phyloP scores from a whole-genome alignment of 106 monocot species.

The Platanthera zijinensis region DNA sequence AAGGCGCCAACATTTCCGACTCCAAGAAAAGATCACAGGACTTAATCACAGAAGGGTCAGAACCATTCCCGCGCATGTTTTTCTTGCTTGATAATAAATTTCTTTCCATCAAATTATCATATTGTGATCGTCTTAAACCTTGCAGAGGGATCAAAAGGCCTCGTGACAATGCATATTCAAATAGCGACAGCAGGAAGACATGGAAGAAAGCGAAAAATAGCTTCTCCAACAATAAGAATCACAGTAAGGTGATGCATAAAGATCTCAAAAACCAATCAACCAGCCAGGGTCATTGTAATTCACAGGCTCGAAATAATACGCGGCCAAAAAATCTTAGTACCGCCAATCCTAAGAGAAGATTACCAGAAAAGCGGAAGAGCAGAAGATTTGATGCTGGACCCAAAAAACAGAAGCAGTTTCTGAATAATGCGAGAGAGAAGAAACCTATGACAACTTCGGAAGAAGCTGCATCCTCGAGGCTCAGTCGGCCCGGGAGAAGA shows the following conservation, averaged over 20 bases:
- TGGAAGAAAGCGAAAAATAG: conserved; percentile 12
- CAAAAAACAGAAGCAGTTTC: not conserved
- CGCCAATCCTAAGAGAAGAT: conserved; percentile 16
- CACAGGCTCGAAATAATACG: not conserved
- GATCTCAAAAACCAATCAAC: not conserved
- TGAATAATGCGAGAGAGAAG: not conserved
- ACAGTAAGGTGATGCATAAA: not conserved
- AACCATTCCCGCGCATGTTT: not conserved
- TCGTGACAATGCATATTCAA: conserved; percentile 4
- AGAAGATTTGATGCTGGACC: not conserved
- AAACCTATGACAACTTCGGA: not conserved
- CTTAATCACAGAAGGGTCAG: conserved; percentile 16
- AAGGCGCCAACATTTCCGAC: conserved; percentile 5
- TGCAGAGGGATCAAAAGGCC: conserved; percentile 29
- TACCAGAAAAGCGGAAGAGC: not conserved
- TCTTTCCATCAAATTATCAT: not conserved
- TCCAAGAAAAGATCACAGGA: conserved; percentile 2
- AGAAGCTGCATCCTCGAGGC: not conserved
- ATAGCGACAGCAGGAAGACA: not conserved
- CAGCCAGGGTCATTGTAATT: not conserved
- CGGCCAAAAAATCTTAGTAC: not conserved
- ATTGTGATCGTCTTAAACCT: not conserved
- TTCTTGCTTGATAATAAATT: not conserved
- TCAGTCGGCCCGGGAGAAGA: not conserved
- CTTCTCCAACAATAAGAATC: not conserved